Percentiles rank a stretch among this genome's conserved stretches.
Conservation (phyloP, 495 filamentous ascomycete genomes). For the Podospora pseudoanserina region DNA sequence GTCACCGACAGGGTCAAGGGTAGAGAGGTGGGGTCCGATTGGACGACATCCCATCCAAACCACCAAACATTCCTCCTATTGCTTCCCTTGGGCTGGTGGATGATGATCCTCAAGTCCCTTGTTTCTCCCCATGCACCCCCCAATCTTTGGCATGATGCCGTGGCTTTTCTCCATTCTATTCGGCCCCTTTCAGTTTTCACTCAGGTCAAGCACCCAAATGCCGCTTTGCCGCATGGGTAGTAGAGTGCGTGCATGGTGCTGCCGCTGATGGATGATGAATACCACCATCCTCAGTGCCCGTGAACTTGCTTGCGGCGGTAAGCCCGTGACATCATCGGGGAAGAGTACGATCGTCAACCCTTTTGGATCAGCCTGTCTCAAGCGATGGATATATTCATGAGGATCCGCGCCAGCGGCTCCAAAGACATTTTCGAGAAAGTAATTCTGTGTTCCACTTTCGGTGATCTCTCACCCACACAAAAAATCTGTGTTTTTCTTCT, state of each 20-base stretch:
- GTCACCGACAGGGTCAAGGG: neutral
- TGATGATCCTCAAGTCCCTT: neutral
- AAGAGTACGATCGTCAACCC: neutral
- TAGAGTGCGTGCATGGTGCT: neutral
- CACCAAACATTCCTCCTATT: neutral
- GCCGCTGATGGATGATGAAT: neutral
- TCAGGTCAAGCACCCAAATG: neutral
- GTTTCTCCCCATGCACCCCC: neutral
- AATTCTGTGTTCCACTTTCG: neutral
- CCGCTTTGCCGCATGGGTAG: neutral
- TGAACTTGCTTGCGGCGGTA: slow-evolving; percentile 3
- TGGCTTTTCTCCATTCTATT: neutral
- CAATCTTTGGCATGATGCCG: neutral
- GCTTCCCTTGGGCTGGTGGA: neutral
- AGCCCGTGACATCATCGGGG: slow-evolving; percentile 5
- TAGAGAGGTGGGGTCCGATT: neutral
- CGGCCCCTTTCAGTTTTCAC: too few species aligned
- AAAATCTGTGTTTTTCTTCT: neutral
- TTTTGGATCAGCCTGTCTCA: neutral
- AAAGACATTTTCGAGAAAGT: neutral
- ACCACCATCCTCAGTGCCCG: neutral
- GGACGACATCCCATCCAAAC: neutral
- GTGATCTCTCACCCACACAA: neutral
- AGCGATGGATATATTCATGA: neutral
- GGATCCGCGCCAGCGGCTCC: neutral